Evolutionary conservation across 495 filamentous ascomycete species (phyloP).

Genomic region (Podospora pseudocomata): DNA sequence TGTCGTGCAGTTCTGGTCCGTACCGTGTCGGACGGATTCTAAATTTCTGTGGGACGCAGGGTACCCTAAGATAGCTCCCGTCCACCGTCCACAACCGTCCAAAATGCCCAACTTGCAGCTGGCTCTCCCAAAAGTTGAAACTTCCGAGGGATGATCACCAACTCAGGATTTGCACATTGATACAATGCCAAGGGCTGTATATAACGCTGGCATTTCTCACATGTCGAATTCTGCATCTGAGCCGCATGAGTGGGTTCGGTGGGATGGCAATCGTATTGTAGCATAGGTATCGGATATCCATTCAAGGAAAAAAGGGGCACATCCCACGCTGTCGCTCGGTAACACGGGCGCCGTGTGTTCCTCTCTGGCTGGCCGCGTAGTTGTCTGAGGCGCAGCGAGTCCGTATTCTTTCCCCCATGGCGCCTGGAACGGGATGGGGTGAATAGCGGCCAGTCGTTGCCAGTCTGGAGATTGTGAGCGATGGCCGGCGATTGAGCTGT

Average conservation of each 20-base stretch:
- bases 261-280: not conserved
- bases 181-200: not conserved
- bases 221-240: not conserved
- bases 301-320: not conserved
- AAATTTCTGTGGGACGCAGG: not conserved
- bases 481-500: too few relatives aligned
- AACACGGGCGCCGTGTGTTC: not conserved
- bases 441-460: too few relatives aligned
- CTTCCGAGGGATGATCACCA: not conserved
- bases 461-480: too few relatives aligned
- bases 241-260: not conserved
- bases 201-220: not conserved
- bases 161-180: not conserved
- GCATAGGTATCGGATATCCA: not conserved
- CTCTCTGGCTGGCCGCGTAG: not conserved
- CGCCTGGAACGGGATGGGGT: not conserved
- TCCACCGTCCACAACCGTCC: not conserved
- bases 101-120: not conserved
- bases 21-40: not conserved
- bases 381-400: not conserved
- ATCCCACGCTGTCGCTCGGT: conserved; percentile 4
- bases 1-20: not conserved
- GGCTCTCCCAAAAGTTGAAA: not conserved
- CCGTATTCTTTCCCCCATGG: not conserved
- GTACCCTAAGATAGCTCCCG: not conserved